These are phyloP conservation scores for Trichoderma sp. DNA, from an alignment of 2,329 filamentous ascomycete genomes.

Conservation along the genomic window DNA sequence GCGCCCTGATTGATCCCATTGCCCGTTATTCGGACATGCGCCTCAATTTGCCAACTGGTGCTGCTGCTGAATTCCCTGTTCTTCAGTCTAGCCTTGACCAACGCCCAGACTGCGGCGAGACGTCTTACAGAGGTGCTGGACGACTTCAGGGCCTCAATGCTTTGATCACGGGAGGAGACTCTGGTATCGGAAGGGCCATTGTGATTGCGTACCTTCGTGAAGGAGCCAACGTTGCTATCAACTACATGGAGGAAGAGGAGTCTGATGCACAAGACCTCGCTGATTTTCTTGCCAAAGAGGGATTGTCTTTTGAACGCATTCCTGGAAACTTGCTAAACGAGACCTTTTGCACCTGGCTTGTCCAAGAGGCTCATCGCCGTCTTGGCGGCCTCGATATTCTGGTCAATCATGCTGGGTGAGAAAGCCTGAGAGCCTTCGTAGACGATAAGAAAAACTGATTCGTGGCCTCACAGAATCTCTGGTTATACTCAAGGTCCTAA, in stretches of 20 bases:
- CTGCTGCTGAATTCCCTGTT: neutral
- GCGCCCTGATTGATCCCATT: neutral
- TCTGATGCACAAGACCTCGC: neutral
- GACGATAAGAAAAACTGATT: neutral
- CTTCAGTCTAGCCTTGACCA: neutral
- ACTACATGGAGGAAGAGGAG: neutral
- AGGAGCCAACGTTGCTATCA: neutral
- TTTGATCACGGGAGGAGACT: neutral
- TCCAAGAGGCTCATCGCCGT: neutral
- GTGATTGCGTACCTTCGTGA: neutral
- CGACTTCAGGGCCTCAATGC: neutral
- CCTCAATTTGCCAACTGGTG: neutral
- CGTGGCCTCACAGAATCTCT: neutral
- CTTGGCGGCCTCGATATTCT: neutral
- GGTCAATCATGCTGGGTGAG: neutral
- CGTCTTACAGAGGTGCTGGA: neutral
- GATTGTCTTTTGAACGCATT: neutral
- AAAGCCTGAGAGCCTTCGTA: accelerated
- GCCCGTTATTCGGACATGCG: neutral
- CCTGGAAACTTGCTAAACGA: neutral
- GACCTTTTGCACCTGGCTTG: neutral
- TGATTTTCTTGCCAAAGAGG: neutral
- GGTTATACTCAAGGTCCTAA: neutral
- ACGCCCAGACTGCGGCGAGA: neutral
- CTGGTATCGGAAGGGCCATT: neutral